Evolutionary conservation across 2,329 filamentous ascomycete species (phyloP).

Genomic region (Epichloe uncinata): DNA sequence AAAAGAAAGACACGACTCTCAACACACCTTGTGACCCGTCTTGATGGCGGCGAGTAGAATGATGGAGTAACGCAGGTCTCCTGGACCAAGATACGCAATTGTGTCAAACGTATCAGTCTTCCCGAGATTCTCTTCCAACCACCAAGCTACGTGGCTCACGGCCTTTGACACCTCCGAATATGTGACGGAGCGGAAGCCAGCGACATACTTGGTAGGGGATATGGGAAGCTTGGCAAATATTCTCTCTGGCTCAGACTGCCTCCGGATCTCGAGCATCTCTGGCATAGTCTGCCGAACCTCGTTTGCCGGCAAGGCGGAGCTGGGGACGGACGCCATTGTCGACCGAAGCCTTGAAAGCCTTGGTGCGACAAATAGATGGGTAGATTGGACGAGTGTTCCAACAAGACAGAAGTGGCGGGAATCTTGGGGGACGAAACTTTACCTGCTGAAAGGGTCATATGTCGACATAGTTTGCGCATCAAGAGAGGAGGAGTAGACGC

Average conservation of each 20-base stretch:
- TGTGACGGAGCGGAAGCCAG: not conserved
- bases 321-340: not conserved
- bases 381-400: not conserved
- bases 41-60: slow-evolving; percentile 27
- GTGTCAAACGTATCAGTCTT: not conserved
- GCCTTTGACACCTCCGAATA: not conserved
- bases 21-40: slow-evolving; percentile 21
- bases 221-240: slow-evolving; percentile 1
- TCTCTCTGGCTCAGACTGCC: not conserved
- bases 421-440: no score
- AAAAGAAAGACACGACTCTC: no score
- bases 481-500: no score
- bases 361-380: not conserved
- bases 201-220: not conserved
- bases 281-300: slow-evolving; percentile 1
- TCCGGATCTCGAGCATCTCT: not conserved
- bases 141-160: not conserved
- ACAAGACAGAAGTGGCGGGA: not conserved
- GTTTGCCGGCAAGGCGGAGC: not conserved
- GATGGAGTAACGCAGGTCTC: slow-evolving; percentile 25
- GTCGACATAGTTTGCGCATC: no score
- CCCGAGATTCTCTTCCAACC: not conserved
- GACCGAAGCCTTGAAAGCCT: not conserved
- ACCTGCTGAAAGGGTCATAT: no score
- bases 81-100: slow-evolving; percentile 7